Percentiles rank a stretch among this genome's conserved stretches.
These are phyloP conservation scores for Graphilbum ipis-grandicollis DNA, from an alignment of 2,329 filamentous ascomycete genomes.

Conservation along the genomic window DNA sequence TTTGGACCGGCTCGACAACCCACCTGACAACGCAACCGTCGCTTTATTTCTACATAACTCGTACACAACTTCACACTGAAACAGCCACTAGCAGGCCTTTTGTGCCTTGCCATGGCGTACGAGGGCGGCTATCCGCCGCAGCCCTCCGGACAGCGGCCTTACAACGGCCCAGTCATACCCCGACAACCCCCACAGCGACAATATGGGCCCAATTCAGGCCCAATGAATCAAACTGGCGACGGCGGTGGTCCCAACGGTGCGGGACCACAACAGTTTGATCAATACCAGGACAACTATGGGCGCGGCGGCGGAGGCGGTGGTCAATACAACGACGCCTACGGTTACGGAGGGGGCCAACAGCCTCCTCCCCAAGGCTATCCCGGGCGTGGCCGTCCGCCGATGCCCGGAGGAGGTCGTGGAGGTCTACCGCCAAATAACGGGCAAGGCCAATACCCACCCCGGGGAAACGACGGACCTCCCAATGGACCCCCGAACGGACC, in stretches of 20 bases:
- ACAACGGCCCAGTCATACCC: slow-evolving; percentile 26
- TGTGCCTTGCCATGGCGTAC: slow-evolving; percentile 29
- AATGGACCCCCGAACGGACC: too few relatives aligned
- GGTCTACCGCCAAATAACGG: slow-evolving; percentile 22
- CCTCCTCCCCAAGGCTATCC: slow-evolving; percentile 22
- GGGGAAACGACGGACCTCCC: too few relatives aligned
- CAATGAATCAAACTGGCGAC: slow-evolving; percentile 14
- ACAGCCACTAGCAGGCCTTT: too few relatives aligned
- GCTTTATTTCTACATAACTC: too few relatives aligned
- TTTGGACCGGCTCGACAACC: too few relatives aligned
- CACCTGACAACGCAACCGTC: too few relatives aligned
- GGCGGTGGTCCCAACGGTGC: slow-evolving; percentile 5
- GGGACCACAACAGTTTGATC: slow-evolving; percentile 23
- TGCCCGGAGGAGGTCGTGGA: slow-evolving; percentile 24
- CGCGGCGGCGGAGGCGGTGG: slow-evolving; percentile 14
- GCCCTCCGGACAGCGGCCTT: slow-evolving; percentile 23
- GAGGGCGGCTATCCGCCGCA: slow-evolving; percentile 25
- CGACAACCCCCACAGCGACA: slow-evolving; percentile 21
- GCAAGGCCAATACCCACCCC: slow-evolving; percentile 20
- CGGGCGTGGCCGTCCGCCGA: slow-evolving; percentile 23
- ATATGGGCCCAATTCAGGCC: slow-evolving; percentile 14
- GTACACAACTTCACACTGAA: too few relatives aligned
- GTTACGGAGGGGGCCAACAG: slow-evolving; percentile 21
- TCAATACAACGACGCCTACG: slow-evolving; percentile 26
- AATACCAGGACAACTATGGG: slow-evolving; percentile 16